These are phyloP conservation scores for Endocarpon pusillum DNA, from an alignment of 495 filamentous ascomycete species.

Conservation along the genomic window DNA sequence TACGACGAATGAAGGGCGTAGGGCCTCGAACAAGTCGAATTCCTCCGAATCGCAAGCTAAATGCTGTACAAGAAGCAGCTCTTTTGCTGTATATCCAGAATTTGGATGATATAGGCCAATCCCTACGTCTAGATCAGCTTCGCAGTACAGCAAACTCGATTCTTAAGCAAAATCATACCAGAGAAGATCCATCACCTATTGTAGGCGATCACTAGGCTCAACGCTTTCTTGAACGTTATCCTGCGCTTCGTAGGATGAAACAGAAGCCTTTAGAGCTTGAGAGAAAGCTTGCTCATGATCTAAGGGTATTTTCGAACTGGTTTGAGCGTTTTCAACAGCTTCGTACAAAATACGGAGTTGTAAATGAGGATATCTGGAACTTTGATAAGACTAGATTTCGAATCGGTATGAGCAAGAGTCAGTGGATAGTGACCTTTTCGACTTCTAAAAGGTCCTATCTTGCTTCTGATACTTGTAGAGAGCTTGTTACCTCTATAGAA, in stretches of 20 bases:
- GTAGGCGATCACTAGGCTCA: conserved; percentile 5
- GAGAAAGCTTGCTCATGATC: too few relatives aligned
- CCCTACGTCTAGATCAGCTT: background rate
- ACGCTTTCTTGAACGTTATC: conserved; percentile 9
- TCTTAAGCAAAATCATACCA: too few relatives aligned
- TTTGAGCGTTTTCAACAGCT: too few relatives aligned
- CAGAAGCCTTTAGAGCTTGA: too few relatives aligned
- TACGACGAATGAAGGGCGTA: too few relatives aligned
- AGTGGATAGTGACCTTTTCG: conserved; percentile 11
- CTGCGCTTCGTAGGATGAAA: conserved; percentile 6
- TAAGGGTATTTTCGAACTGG: too few relatives aligned
- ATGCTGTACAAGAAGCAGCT: background rate
- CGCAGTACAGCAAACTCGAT: background rate
- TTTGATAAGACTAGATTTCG: conserved; percentile 13
- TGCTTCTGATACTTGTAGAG: conserved; percentile 2
- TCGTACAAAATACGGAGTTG: conserved; percentile 3
- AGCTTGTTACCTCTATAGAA: conserved; percentile 6
- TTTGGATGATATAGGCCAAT: background rate
- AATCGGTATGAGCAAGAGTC: conserved; percentile 9
- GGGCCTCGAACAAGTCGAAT: too few relatives aligned
- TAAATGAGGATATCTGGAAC: conserved; percentile 9
- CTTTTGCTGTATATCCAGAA: background rate
- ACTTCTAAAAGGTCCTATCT: background rate
- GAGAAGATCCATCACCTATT: too few relatives aligned
- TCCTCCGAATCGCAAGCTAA: background rate